Conservation (phyloP, 1,284 basidiomycete genomes). For the Rhodotorula sp. region DNA sequence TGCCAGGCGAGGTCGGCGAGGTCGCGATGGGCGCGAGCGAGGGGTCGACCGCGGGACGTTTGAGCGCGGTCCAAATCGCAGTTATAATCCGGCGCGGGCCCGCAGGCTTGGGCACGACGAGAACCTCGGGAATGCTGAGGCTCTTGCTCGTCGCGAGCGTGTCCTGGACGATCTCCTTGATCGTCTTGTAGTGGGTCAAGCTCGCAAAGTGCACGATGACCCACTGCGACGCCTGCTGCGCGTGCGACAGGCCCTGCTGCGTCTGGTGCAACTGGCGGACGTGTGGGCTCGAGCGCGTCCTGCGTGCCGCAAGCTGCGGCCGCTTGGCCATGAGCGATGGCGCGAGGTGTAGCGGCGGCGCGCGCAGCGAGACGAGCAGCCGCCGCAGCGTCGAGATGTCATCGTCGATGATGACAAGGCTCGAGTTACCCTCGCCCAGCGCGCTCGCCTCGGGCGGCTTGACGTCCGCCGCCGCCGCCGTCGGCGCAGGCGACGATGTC, state of each 20-base stretch:
- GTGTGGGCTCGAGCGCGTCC: slow-evolving; percentile 72
- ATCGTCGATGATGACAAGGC: slow-evolving; percentile 84
- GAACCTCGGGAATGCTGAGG: slow-evolving; percentile 69
- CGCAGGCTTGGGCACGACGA: slow-evolving; percentile 92
- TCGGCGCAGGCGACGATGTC: not conserved
- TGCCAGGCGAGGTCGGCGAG: slow-evolving; percentile 61
- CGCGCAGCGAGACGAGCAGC: slow-evolving; percentile 56
- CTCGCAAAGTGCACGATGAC: slow-evolving; percentile 88
- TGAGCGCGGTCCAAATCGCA: slow-evolving; percentile 80
- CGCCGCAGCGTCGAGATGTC: slow-evolving; percentile 73
- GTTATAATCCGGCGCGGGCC: slow-evolving; percentile 88
- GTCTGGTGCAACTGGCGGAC: slow-evolving; percentile 59
- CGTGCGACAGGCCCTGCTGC: slow-evolving; percentile 26
- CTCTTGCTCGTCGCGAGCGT: slow-evolving; percentile 59
- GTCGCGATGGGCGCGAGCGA: slow-evolving; percentile 91
- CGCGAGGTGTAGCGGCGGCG: slow-evolving; percentile 36
- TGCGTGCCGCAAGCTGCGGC: slow-evolving; percentile 65
- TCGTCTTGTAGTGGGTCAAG: slow-evolving; percentile 78
- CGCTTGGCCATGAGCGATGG: slow-evolving; percentile 59
- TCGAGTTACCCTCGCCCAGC: slow-evolving; percentile 28
- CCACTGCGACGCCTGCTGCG: slow-evolving; percentile 29
- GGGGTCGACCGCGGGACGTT: slow-evolving; percentile 80
- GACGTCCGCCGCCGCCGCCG: not conserved
- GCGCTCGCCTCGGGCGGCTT: not conserved
- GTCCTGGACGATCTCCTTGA: slow-evolving; percentile 79